A percentile compares a stretch with the other conserved stretches of the same genome.
Conservation (phyloP, 345 rosid species). For the Euphorbia tirucalli region DNA sequence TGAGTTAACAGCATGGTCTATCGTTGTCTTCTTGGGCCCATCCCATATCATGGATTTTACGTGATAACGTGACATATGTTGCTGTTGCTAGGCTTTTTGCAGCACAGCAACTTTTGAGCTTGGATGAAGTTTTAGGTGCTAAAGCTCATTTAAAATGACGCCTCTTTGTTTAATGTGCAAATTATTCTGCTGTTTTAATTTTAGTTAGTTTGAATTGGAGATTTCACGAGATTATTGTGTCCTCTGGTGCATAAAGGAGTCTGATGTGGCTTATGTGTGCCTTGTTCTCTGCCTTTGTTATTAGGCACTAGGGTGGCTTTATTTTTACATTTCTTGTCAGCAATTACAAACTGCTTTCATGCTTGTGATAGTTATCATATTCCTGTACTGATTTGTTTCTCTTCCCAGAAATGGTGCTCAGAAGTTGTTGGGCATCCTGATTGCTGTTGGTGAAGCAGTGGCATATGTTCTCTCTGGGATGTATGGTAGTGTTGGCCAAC, state of each 20-base stretch:
- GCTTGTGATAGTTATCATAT: background rate
- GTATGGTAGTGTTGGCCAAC: conserved; percentile 62
- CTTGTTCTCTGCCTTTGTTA: background rate
- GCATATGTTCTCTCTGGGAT: conserved; percentile 59
- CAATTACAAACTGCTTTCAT: background rate
- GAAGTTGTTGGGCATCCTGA: conserved; percentile 62
- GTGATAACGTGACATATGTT: background rate
- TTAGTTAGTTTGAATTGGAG: background rate
- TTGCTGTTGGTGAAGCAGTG: conserved; percentile 55
- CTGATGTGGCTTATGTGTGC: background rate
- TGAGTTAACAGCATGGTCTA: background rate
- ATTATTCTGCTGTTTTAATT: background rate
- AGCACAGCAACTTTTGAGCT: background rate
- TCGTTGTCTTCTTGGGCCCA: background rate
- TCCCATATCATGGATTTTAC: background rate
- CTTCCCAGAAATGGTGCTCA: conserved; percentile 37
- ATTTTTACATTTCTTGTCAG: background rate
- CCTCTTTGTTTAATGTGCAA: background rate
- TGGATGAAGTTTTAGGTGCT: background rate
- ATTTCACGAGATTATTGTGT: background rate
- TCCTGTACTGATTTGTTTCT: conserved; percentile 11
- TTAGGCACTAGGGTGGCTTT: background rate
- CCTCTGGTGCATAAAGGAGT: background rate
- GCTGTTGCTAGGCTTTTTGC: background rate
- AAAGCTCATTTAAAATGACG: background rate